phyloP scores from a whole-genome alignment of 2,329 filamentous ascomycete genomes.

The Diaporthe nobilis region DNA sequence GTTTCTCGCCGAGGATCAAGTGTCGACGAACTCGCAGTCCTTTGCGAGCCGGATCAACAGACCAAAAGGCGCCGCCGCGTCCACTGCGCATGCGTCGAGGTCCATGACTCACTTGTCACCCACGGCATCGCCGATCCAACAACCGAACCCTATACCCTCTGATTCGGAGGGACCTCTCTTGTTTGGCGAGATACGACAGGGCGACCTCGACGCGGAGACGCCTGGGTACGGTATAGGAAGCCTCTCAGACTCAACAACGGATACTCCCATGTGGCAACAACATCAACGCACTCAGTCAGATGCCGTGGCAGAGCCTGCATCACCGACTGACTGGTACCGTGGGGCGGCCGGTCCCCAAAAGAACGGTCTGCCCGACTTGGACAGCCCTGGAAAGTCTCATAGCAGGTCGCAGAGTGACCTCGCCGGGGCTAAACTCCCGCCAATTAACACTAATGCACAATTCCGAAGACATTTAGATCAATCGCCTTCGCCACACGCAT shows the following conservation, averaged over 20 bases:
- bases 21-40: conserved; percentile 69
- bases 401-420: conserved; percentile 74
- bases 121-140: conserved; percentile 46
- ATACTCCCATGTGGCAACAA: conserved; percentile 58
- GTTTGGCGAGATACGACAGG: conserved; percentile 82
- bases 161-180: conserved; percentile 65
- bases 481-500: conserved; percentile 47
- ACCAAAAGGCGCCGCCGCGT: conserved; percentile 57
- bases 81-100: conserved; percentile 57
- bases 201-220: conserved; percentile 65
- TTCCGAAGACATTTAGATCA: conserved; percentile 39
- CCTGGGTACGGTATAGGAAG: conserved; percentile 76
- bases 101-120: conserved; percentile 60
- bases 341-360: conserved; percentile 49
- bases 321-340: conserved; percentile 77
- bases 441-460: conserved; percentile 36
- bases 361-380: conserved; percentile 44
- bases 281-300: conserved; percentile 71
- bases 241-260: conserved; percentile 80
- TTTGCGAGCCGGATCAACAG: conserved; percentile 72
- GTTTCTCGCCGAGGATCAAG: conserved; percentile 64
- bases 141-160: conserved; percentile 50
- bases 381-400: conserved; percentile 57
- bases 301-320: conserved; percentile 70
- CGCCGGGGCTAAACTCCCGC: conserved; percentile 50